Evolutionary conservation across 1,284 basidiomycete species (phyloP), one percentile per base, ranked within the genome.

Genomic region (Caloboletus firmus): DNA sequence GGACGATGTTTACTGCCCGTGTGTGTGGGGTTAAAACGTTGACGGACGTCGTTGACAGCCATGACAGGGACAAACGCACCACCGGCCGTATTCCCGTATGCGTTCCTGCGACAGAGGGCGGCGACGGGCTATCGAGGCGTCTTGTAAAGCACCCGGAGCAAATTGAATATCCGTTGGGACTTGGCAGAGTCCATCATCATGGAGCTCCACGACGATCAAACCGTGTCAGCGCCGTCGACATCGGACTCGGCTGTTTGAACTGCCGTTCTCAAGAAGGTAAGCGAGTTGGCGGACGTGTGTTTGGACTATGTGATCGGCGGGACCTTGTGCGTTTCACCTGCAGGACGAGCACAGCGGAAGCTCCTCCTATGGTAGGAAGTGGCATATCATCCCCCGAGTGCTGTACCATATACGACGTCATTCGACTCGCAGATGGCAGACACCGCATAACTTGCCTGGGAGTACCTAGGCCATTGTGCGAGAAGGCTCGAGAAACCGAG

Each of bases 11-110:
- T n/a, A n/a, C n/a, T 35, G 28, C 11, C 15, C 10, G 24, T 12
- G 37, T 34, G n/a, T 54, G 28, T 26, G 28, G 42, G 17, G 35
- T 54, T 22, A 39, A 12, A 28, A 31, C n/a, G n/a, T n/a, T n/a
- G n/a, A n/a, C n/a, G n/a, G 49, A 40, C 55, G 41, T 39, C 35
- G 50, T 22, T 47, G 55, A 46, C 39, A 40, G 9, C 28, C 28
- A 36, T 17, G 51, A 55, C 32, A 37, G 39, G n/a, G 7, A 17
- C 22, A 26, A 10, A 15, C 17, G 34, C 2, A 4, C 11, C 45
- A 31, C 18, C 11, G 36, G 9, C 39, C 37, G 54, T 24, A 28
- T 24, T n/a, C 20, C 30, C 39, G 17, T 31, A 18, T n/a, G 22
- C 9, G 13, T 35, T n/a, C 11, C 45, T 18, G 9, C 10, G 8